phyloP scores from a whole-genome alignment of 768 basidiomycete genomes.

The Termitomyces bulborhizus region DNA sequence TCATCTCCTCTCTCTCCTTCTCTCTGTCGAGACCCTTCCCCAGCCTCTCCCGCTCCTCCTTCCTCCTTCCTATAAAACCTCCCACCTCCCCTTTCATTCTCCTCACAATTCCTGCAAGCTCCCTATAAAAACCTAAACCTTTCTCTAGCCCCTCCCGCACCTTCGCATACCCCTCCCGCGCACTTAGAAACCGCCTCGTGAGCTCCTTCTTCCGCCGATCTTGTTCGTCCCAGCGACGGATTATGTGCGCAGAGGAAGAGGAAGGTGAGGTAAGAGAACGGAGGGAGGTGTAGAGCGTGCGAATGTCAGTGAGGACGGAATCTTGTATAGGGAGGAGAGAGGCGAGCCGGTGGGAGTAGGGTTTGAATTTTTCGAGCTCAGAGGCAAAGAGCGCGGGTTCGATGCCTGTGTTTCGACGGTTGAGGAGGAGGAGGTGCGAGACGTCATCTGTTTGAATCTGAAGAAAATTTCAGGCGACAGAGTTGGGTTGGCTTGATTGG shows the following conservation, averaged over 20 bases:
- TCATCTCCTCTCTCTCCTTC: conserved; percentile 42
- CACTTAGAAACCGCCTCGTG: conserved; percentile 62
- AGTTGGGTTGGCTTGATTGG: background rate
- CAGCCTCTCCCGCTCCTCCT: conserved; percentile 64
- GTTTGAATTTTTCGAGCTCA: conserved; percentile 93
- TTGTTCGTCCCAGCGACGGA: background rate
- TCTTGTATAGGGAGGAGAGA: conserved; percentile 78
- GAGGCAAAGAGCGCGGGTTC: conserved; percentile 87
- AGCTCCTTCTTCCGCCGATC: background rate
- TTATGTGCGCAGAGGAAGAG: background rate
- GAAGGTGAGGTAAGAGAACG: conserved; percentile 64
- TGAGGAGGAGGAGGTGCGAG: conserved; percentile 87
- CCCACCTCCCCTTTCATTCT: conserved; percentile 54
- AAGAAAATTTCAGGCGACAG: background rate
- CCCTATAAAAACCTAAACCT: conserved; percentile 84
- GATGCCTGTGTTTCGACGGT: conserved; percentile 75
- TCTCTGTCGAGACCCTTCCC: conserved; percentile 67
- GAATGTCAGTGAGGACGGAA: conserved; percentile 65
- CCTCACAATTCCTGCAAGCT: conserved; percentile 59
- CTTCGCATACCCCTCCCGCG: conserved; percentile 82
- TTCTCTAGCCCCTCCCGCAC: conserved; percentile 81
- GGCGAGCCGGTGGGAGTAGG: conserved; percentile 78
- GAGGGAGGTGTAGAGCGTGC: conserved; percentile 66
- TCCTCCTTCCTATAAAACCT: conserved; percentile 57
- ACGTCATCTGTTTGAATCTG: conserved; percentile 96